phyloP scores from a whole-genome alignment of 257 asterid species.

The Lithospermum erythrorhizon region DNA sequence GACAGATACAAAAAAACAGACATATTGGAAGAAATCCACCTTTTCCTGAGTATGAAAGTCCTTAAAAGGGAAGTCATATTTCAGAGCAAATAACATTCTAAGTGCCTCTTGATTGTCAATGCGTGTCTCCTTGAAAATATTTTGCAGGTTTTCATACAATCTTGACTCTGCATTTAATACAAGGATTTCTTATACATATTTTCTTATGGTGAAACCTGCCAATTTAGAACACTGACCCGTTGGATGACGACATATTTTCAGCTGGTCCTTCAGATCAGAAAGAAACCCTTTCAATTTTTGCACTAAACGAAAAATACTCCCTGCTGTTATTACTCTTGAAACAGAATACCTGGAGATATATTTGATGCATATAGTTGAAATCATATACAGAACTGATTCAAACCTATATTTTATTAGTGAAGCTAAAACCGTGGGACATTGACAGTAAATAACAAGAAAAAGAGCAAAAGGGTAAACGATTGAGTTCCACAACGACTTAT shows the following conservation, averaged over 20 bases:
- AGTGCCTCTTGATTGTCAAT: conserved; percentile 48
- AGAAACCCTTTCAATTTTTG: conserved; percentile 33
- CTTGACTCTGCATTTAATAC: conserved; percentile 28
- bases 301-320: conserved; percentile 41
- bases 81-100: conserved; percentile 31
- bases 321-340: conserved; percentile 28
- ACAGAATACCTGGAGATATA: conserved; percentile 37
- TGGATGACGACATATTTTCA: conserved; percentile 32
- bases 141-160: conserved; percentile 34
- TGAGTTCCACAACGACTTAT: background rate
- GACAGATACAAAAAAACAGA: background rate
- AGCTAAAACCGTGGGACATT: too few species aligned
- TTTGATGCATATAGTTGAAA: background rate
- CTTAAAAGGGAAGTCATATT: conserved; percentile 37
- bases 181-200: conserved; percentile 4
- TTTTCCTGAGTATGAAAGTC: conserved; percentile 22
- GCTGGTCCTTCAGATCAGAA: conserved; percentile 25
- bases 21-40: conserved; percentile 18
- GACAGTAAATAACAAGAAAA: too few species aligned
- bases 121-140: conserved; percentile 28
- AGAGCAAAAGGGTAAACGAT: background rate
- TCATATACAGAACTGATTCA: background rate
- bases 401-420: background rate
- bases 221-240: conserved; percentile 32
- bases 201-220: background rate